Percentiles rank a stretch among this genome's conserved stretches.
Conservation (phyloP, 2,329 filamentous ascomycete genomes). For the Trichoderma atrobrunneum region DNA sequence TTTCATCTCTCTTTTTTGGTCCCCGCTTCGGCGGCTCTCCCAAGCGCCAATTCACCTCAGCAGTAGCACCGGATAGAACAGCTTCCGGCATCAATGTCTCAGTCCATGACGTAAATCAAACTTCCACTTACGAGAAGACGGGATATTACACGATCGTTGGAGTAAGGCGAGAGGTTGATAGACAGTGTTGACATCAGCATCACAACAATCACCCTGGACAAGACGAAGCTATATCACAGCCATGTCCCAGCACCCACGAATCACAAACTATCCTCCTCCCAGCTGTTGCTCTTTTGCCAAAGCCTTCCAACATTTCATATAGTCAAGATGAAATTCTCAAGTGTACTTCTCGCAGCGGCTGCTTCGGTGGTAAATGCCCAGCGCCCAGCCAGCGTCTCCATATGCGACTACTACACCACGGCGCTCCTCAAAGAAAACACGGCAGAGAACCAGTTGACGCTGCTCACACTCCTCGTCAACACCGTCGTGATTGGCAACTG, state of each 20-base stretch:
- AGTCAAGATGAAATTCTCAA: slow-evolving; percentile 28
- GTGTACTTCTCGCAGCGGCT: slow-evolving; percentile 24
- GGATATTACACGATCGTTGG: too few relatives aligned
- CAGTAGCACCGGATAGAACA: not conserved
- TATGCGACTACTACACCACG: slow-evolving; percentile 63
- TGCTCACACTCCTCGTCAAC: slow-evolving; percentile 59
- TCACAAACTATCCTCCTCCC: not conserved
- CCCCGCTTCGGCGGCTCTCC: not conserved
- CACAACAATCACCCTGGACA: not conserved
- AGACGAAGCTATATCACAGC: not conserved
- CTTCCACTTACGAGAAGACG: not conserved
- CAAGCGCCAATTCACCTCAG: not conserved
- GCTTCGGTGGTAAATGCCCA: slow-evolving; percentile 36
- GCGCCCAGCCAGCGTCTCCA: slow-evolving; percentile 47
- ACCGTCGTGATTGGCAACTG: slow-evolving; percentile 64
- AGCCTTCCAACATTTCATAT: not conserved
- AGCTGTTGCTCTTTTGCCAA: not conserved
- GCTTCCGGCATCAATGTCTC: not conserved
- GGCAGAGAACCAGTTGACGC: slow-evolving; percentile 53
- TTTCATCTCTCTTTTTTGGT: too few relatives aligned
- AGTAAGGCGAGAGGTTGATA: not conserved
- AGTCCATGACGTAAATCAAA: not conserved
- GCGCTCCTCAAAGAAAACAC: slow-evolving; percentile 59
- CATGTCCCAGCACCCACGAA: not conserved
- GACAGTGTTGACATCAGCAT: not conserved